Evolutionary conservation across 1,284 basidiomycete genomes (phyloP), one percentile per base, ranked within the genome.

Genomic region (Cerioporus squamosus): DNA sequence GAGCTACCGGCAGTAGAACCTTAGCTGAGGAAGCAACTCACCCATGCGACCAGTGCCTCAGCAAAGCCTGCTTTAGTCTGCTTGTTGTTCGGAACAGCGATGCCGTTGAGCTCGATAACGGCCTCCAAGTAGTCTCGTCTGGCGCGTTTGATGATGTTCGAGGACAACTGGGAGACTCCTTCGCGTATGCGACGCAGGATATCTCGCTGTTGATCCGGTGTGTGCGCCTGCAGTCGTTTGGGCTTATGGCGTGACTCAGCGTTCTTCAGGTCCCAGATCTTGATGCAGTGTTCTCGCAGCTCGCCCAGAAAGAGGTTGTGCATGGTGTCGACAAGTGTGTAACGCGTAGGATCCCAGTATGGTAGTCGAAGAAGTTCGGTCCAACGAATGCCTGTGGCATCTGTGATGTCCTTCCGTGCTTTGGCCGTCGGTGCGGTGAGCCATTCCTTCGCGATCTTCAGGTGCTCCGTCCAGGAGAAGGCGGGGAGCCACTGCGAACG

Each of bases 301-400:
- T 52, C 50, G 7, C 58, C 58, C 6, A 60, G 45, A 18, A 55
- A 60, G 3, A 60, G 42, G 14, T 53, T 53, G 42, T 60, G 58
- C 58, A 60, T 60, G 1, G 53, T 42, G 46, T 60, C 53, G n/a
- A 60, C 40, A 1, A 62, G 58, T 68, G 71, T 17, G 48, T 43
- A 60, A 9, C 40, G 49, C 2, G 70, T 63, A 1, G 74, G 77
- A 60, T 79, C 70, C 74, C 74, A 79, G 53, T 79, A 80, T 0
- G 66, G 65, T 2, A 80, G 68, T 8, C 61, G 49, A 54, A 74
- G 71, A 1, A 81, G 64, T 40, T 71, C 66, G 2, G 74, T 73
- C 74, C 73, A 79, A 0, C 70, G 66, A 2, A 79, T 60, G 0
- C 75, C 72, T 44, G 71, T 20, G 10, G 59, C 24, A 29, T 70